Base-by-base conservation (phyloP, 192 early-diverging fungal species). In the Coemansia pectinata region DNA sequence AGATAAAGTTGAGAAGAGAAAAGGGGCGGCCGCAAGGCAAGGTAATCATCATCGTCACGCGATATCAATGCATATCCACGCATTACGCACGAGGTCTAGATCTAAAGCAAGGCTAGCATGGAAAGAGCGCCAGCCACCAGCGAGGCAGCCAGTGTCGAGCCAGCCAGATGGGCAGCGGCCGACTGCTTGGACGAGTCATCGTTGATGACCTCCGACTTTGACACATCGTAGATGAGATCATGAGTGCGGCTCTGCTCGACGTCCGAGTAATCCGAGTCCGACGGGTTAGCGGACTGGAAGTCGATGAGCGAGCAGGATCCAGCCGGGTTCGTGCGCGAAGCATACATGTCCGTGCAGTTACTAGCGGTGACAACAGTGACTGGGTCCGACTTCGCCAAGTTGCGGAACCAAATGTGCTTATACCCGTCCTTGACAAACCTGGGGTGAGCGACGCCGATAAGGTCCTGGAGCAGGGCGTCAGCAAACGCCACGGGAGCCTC, bases 401-500 rank as follows among this genome's bases (percentile, higher is more conserved):
- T 90, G 71, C 91, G 89, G 69, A 93, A 76, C 91, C 90, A 93
- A 64, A 77, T 81, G 57, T 87, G 86, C 36, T 66, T 34, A 67
- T 86, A 87, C 15, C 74, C 69, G 58, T 62, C 36, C 62, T 82
- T 84, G 34, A 86, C 79, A 21, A 83, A 86, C 15, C 73, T 71
- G 23, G 90, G 87, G 63, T 91, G 87, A 15, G 86, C 74, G 2
- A 87, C 88, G 52, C 87, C 86, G 59, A 92, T 83, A 5, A 93
- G 61, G 68, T 93, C 92, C 68, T 91, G 87, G 42, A 93, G 83
- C 21, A 89, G 74, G 21, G 88, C 88, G 72, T 93, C 90, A 15
- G 85, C 81, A 85, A 90, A 90, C 17, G 65, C 86, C 33, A 91
- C 74, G 5, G 89, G 90, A 8, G 84, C 65, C 57, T 89, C 88